Evolutionary conservation across 495 filamentous ascomycete species (phyloP).

Genomic region (Penicillium coffeae): DNA sequence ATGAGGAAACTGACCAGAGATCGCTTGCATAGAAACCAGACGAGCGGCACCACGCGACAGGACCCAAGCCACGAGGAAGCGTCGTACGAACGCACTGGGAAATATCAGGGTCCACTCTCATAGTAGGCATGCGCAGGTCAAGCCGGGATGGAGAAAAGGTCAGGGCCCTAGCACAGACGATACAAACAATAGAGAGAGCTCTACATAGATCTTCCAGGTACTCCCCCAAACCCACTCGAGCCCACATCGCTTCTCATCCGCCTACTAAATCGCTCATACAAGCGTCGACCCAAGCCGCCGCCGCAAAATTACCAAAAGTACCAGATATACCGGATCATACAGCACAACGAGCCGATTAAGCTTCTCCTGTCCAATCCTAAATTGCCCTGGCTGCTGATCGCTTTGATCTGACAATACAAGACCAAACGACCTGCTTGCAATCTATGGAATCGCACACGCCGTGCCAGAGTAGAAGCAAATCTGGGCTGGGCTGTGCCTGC

Average conservation of each 20-base stretch:
- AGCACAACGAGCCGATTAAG: conserved; percentile 10
- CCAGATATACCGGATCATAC: conserved; percentile 7
- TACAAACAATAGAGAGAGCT: neutral
- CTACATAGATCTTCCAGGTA: neutral
- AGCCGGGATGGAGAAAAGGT: no score
- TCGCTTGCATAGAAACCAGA: neutral
- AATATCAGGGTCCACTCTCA: neutral
- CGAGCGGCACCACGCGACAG: conserved; percentile 17
- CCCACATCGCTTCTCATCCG: neutral
- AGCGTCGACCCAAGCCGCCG: neutral
- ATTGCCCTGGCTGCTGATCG: neutral
- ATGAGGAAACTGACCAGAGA: conserved; percentile 12
- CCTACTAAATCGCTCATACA: neutral
- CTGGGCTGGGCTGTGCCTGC: no score
- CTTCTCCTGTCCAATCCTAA: conserved; percentile 13
- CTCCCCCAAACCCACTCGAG: neutral
- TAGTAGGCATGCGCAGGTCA: neutral
- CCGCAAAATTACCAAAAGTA: neutral
- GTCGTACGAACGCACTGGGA: conserved; percentile 1
- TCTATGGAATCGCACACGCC: neutral
- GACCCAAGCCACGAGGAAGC: conserved; percentile 3
- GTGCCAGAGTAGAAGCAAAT: neutral
- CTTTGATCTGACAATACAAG: conserved; percentile 7
- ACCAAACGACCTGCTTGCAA: neutral
- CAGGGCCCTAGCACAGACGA: no score